Percentiles rank a stretch among this genome's conserved stretches.
Evolutionary conservation across 2,329 filamentous ascomycete species (phyloP).

Genomic region (Biscogniauxia mediterranea): DNA sequence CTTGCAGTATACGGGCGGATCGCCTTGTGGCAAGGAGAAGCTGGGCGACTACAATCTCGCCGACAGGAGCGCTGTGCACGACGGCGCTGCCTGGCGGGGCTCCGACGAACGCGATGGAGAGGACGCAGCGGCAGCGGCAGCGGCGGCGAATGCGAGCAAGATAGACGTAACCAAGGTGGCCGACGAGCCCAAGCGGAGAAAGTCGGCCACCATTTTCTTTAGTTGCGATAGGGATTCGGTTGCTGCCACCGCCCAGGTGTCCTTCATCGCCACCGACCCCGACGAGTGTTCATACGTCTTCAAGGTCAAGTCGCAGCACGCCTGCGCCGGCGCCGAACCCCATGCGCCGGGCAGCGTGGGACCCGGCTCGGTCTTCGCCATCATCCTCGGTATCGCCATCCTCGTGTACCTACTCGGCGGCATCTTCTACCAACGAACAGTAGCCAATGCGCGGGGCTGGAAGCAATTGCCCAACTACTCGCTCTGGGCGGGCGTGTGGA

Average conservation of each 20-base stretch:
- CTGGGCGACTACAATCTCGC: slow-evolving; percentile 33
- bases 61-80: slow-evolving; percentile 33
- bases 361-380: slow-evolving; percentile 77
- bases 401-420: slow-evolving; percentile 89
- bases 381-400: slow-evolving; percentile 76
- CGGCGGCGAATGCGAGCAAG: slow-evolving; percentile 16
- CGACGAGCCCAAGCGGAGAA: slow-evolving; percentile 46
- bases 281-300: slow-evolving; percentile 97
- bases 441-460: slow-evolving; percentile 93
- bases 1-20: slow-evolving; percentile 74
- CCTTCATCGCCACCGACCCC: slow-evolving; percentile 78
- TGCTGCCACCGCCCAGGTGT: slow-evolving; percentile 65
- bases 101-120: slow-evolving; percentile 33
- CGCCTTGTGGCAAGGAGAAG: slow-evolving; percentile 60
- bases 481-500: slow-evolving; percentile 85
- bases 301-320: slow-evolving; percentile 81
- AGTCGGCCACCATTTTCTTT: slow-evolving; percentile 88
- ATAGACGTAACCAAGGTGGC: slow-evolving; percentile 24
- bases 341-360: slow-evolving; percentile 71
- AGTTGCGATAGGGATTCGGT: slow-evolving; percentile 84
- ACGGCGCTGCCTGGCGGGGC: slow-evolving; percentile 34
- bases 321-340: slow-evolving; percentile 67
- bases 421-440: slow-evolving; percentile 91
- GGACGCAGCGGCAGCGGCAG: slow-evolving; percentile 12
- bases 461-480: slow-evolving; percentile 91